Evolutionary conservation across 139 green algal genomes (phyloP), one percentile per base, ranked within the genome.

Genomic region (Chlamydomonas eustigma): DNA sequence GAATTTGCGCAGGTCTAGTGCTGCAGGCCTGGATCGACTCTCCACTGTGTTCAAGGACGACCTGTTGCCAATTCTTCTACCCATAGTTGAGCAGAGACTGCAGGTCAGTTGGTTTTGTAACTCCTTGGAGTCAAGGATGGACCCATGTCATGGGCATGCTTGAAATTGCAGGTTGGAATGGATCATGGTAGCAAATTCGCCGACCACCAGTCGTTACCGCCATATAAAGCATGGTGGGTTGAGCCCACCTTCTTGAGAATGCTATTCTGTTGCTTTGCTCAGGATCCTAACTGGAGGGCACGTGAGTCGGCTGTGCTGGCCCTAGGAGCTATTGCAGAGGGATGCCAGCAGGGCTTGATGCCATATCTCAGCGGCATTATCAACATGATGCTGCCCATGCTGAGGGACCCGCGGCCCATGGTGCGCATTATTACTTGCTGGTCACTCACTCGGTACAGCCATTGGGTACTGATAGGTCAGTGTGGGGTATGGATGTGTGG

Each of bases 391-490:
- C 73, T 96, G 79, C 90, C 91, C 25, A 79, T 81, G 52, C 77
- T 96, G 52, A 35, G 72, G 1, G 93, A 98, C 75, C 39, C 84
- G 1, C 88, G 89, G 22, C 94, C 94, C 22, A 88, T 95, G 80
- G 92, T 96, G 33, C 88, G 94, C 64, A 90, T 88, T 75, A 97
- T 96, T 81, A 91, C 90, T 63, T 98, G 92, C 82, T 99, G 95
- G 95, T 91, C 90, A 5, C 80, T 98, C 3, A 84, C 75, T 0
- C 87, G 95, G 0, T 99, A 98, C 86, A 77, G 76, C 33, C 85
- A 90, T 73, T 94, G 91, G 87, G 72, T 98, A 28, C 83, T 93
- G 6, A 22, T 35, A 36, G 34, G 38, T 44, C 6, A 36, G 31
- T 63, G 44, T 38, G 25, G 64, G 76, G 66, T 76, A 39, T 25